Evolutionary conservation across 78 protist species (phyloP), one percentile per base, ranked within the genome.

Genomic region (Creolimax fragrantissima): DNA sequence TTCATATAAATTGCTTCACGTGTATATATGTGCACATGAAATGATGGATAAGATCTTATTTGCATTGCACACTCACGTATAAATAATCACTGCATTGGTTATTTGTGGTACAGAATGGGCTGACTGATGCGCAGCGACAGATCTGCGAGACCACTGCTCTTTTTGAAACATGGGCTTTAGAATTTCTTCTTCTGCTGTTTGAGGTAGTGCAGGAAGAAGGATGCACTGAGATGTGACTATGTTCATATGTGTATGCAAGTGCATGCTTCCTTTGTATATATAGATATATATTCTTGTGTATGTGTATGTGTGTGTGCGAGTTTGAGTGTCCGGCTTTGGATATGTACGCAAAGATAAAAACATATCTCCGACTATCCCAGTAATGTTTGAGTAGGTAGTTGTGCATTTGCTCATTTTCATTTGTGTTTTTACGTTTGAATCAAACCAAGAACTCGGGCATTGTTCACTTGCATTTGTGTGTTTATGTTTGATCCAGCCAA

Each of bases 161-260:
- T 5, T 90, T 90, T 7, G 92, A 43, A 44, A 85, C 58, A 3
- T 90, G 92, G 92, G 89, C 58, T 4, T 3, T 42, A 41, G 81
- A 42, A 43, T 43, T 90, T 32, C 44, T 90, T 17, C 74, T 44
- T 36, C 2, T 58, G 74, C 74, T 58, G 24, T 58, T 58, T 24
- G 74, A 58, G 74, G 74, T 58, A 58, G 74, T 58, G 74, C 74
- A 32, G 11, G 11, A 11, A 32, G 74, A 24, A 24, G 74, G 74
- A 58, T 58, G 74, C 74, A 24, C 24, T 17, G 1, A 0, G 74
- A 17, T 58, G 24, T 58, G 74, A 47, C 11, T 47, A 47, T 7
- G 74, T 47, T 47, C 11, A 58, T 58, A 1, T 58, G 24, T 58
- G 24, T 58, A 58, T 58, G 1, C 24, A 58, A 32, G 1, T 1